Percentiles rank a stretch among this genome's conserved stretches.
Evolutionary conservation across 2,329 filamentous ascomycete genomes (phyloP).

Genomic region (Penicillium sp.): DNA sequence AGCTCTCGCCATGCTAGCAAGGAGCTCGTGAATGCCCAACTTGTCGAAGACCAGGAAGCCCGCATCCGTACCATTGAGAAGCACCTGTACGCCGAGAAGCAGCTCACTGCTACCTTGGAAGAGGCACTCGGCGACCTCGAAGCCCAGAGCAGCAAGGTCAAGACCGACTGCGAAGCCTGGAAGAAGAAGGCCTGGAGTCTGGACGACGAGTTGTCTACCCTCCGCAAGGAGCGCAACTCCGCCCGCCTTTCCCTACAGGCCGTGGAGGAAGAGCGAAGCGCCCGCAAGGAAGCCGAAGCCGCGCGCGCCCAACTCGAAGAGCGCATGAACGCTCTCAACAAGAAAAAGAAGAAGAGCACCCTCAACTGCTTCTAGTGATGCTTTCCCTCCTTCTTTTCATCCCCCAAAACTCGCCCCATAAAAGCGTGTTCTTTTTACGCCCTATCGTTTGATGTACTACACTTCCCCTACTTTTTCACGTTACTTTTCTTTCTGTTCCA

Average conservation of each 20-base stretch:
- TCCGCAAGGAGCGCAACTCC: conserved; percentile 60
- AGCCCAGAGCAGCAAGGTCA: conserved; percentile 85
- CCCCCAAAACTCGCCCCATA: conserved; percentile 7
- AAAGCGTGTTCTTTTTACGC: conserved; percentile 20
- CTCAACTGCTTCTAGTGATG: conserved; percentile 92
- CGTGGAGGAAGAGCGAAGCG: conserved; percentile 94
- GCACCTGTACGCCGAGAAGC: conserved; percentile 91
- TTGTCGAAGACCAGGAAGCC: conserved; percentile 92
- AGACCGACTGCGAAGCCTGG: conserved; percentile 86
- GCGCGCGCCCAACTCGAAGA: conserved; percentile 88
- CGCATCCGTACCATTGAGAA: conserved; percentile 96
- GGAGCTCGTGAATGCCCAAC: conserved; percentile 73
- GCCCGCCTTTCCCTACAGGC: conserved; percentile 73
- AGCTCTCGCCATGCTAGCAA: conserved; percentile 77
- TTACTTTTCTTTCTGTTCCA: conserved; percentile 16
- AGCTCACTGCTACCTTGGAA: conserved; percentile 91
- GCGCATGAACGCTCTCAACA: conserved; percentile 87
- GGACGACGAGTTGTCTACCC: conserved; percentile 60
- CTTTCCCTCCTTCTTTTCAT: background rate
- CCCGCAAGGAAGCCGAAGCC: conserved; percentile 84
- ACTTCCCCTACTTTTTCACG: conserved; percentile 1
- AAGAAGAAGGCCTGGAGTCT: conserved; percentile 78
- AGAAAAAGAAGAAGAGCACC: conserved; percentile 91
- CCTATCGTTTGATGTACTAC: conserved; percentile 19
- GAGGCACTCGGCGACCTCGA: conserved; percentile 95